Evolutionary conservation across 352 stramenopile species (phyloP).

Genomic region (Blastocystis sp.): DNA sequence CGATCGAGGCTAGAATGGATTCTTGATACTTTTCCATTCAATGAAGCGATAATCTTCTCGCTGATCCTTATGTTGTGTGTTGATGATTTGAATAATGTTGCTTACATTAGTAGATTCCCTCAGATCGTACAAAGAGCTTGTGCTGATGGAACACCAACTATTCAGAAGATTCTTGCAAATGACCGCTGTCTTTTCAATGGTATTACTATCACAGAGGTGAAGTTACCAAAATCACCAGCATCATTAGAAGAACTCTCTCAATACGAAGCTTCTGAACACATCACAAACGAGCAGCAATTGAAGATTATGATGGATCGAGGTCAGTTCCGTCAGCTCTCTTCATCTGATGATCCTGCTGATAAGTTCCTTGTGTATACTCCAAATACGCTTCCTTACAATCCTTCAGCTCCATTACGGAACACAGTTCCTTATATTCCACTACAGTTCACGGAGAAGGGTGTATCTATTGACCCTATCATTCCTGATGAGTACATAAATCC

Average conservation of each 20-base stretch:
- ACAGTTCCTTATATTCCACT: constrained; percentile 44
- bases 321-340: constrained; percentile 15
- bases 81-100: background rate
- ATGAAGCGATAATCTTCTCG: constrained; percentile 55
- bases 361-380: constrained; percentile 56
- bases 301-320: background rate
- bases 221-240: background rate
- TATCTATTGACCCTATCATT: constrained; percentile 28
- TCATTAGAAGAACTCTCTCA: background rate
- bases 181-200: constrained; percentile 58
- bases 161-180: constrained; percentile 17
- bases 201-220: constrained; percentile 3
- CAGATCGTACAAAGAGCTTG: constrained; percentile 28
- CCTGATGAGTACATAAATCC: constrained; percentile 31
- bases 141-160: background rate
- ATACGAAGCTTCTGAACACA: background rate
- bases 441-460: background rate
- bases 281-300: background rate
- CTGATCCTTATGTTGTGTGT: background rate
- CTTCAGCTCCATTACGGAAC: constrained; percentile 39
- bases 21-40: background rate
- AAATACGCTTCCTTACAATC: constrained; percentile 55
- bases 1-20: background rate
- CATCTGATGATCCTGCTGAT: constrained; percentile 40
- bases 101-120: constrained; percentile 17